Base-by-base conservation (phyloP, 371 early-diverging fungal species). In the Mortierella sp. region DNA sequence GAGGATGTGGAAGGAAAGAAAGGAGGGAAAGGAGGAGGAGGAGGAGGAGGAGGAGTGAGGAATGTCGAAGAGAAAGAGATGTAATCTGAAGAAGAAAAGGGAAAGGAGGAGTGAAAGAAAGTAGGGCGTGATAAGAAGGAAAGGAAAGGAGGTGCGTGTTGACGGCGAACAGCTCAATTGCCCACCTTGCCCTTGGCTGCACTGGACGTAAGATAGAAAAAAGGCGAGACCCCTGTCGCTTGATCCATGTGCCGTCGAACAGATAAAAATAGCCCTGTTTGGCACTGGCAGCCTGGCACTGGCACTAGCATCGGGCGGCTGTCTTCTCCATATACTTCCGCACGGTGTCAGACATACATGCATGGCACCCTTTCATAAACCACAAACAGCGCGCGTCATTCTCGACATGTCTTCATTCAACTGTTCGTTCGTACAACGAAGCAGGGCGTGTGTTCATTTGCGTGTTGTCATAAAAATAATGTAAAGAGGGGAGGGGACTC, bases 351-450 rank as follows among this genome's bases (percentile, higher is more conserved):
- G 14, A 59, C 21, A 34, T 11, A 19, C 19, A 34, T 34, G 43
- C 43, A 40, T 40, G 6, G 43, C 43, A 40, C 6, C 43, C 6
- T 40, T 40, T 40, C 6, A 6, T 6, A 40, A 64, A 19, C 16
- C 21, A 34, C 59, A 14, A 34, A 0, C 13, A 5, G n/a, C n/a
- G n/a, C 31, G 34, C 34, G 19, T 61, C 61, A 57, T 28, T 48
- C 28, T 16, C 34, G 8, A 21, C 6, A 40, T 40, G 43, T 40
- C 43, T 19, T 67, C 24, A 13, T 16, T 16, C 34, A 3, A 16
- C 31, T 28, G 13, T 40, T 67, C 61, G 34, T 61, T 67, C 67
- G 37, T 67, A 67, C 67, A 67, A 67, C 67, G 67, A 67, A 34
- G 40, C n/a, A 11, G 26, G 13, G 57, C 43, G 43, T 40, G 43